A percentile compares a stretch with the other conserved stretches of the same genome.
Conservation (phyloP, 257 asterid species). For the Agastache rugosa region DNA sequence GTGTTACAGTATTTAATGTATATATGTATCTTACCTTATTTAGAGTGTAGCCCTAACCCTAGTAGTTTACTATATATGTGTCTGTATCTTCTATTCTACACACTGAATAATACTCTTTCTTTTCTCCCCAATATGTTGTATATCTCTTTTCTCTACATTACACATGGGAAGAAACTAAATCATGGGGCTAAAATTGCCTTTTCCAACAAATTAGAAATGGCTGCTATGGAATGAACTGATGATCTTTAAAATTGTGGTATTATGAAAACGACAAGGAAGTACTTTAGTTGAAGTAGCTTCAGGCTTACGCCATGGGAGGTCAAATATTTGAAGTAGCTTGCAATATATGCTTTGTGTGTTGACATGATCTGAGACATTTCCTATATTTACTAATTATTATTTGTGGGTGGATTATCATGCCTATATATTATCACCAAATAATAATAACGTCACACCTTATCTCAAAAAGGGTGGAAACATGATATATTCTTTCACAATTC, state of each 20-base stretch:
- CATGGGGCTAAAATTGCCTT: neutral
- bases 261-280: neutral
- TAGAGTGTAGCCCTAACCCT: too few species aligned
- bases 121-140: too few species aligned
- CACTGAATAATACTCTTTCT: too few species aligned
- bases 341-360: neutral
- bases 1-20: too few species aligned
- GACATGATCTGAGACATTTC: neutral
- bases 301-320: too few species aligned
- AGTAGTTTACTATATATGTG: too few species aligned
- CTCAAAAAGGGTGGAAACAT: neutral
- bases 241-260: neutral
- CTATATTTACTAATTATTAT: neutral
- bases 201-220: neutral
- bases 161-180: neutral
- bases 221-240: neutral
- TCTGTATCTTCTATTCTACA: too few species aligned
- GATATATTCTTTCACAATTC: constrained; percentile 22
- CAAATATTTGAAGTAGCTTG: too few species aligned
- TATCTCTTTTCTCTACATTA: too few species aligned
- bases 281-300: too few species aligned
- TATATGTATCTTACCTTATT: too few species aligned
- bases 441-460: neutral
- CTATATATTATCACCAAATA: neutral
- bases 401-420: neutral